Conservation (phyloP, 306 rosid genomes). For the Prinsepia uniflora region DNA sequence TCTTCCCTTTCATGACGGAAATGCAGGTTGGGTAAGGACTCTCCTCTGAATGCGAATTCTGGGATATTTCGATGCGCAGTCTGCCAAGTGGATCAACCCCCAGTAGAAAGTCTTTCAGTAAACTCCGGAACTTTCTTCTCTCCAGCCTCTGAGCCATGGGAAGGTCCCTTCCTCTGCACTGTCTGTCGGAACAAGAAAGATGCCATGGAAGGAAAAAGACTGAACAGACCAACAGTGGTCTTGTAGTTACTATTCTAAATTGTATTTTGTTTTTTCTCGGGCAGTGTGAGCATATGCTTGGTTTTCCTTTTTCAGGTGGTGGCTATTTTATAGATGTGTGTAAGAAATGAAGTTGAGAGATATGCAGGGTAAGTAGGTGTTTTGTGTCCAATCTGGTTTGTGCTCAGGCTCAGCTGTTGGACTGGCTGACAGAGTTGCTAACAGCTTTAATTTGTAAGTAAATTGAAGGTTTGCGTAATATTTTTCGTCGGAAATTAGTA, state of each 20-base stretch:
- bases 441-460: conserved; percentile 66
- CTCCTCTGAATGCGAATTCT: conserved; percentile 49
- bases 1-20: conserved; percentile 19
- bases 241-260: conserved; percentile 50
- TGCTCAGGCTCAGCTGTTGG: conserved; percentile 71
- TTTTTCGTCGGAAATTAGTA: conserved; percentile 7
- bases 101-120: conserved; percentile 63
- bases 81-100: conserved; percentile 92
- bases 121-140: conserved; percentile 80
- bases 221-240: conserved; percentile 53
- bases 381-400: conserved; percentile 49
- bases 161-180: conserved; percentile 89
- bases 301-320: conserved; percentile 38
- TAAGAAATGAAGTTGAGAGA: conserved; percentile 75
- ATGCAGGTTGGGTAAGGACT: conserved; percentile 91
- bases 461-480: conserved; percentile 36
- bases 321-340: conserved; percentile 45
- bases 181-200: conserved; percentile 83
- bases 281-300: conserved; percentile 77
- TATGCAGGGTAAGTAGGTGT: conserved; percentile 41
- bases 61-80: conserved; percentile 89
- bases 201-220: conserved; percentile 95
- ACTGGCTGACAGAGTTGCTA: conserved; percentile 54
- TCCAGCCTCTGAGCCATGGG: conserved; percentile 86
- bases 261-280: conserved; percentile 42